Base-by-base conservation (phyloP, 2,329 filamentous ascomycete genomes). In the Mycocentrospora acerina region DNA sequence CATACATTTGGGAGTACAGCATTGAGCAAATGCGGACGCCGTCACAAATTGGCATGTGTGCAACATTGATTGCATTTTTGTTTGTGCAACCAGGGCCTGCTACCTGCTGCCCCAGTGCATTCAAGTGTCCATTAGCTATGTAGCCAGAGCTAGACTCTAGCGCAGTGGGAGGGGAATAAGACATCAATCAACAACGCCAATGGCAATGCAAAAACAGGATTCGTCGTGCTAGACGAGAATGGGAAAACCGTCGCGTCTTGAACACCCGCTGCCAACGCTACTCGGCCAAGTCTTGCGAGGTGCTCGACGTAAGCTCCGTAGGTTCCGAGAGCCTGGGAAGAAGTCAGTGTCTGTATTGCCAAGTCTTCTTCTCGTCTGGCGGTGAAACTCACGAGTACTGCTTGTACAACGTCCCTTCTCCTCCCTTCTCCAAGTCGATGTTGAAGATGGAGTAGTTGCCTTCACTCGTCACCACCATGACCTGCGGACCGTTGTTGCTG, bases 391-490 rank as follows among this genome's bases (percentile, higher is more conserved):
- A 95, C 89, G 89, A 94, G 66, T 90, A 95, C 63, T 95, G 88
- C 66, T 94, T 94, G 35, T 90, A 83, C 54, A 98, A 70, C 32
- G 86, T 88, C 0, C 93, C 93, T 70, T 98, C 93, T 16, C 93
- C 93, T 13, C 93, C 93, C 46, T 88, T 87, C 55, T 95, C 90
- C 74, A 98, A 81, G 64, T 98, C 90, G 37, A 98, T 90, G 51
- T 88, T 91, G 69, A 91, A 98, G 19, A 97, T 86, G 56, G 93
- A 95, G 61, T 96, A 97, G 16, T 85, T 85, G 8, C 93, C 93
- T 64, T 98, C 93, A 55, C 86, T 96, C 0, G 93, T 98, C 11
- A 96, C 90, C 0, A 97, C 88, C 90, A 98, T 97, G 32, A 98
- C 88, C 59, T 97, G 90, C 1, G 93, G 93, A 17, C 87, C 90